These are phyloP conservation scores for Cytidiella melzeri DNA, from an alignment of 768 basidiomycete genomes.

Conservation along the genomic window DNA sequence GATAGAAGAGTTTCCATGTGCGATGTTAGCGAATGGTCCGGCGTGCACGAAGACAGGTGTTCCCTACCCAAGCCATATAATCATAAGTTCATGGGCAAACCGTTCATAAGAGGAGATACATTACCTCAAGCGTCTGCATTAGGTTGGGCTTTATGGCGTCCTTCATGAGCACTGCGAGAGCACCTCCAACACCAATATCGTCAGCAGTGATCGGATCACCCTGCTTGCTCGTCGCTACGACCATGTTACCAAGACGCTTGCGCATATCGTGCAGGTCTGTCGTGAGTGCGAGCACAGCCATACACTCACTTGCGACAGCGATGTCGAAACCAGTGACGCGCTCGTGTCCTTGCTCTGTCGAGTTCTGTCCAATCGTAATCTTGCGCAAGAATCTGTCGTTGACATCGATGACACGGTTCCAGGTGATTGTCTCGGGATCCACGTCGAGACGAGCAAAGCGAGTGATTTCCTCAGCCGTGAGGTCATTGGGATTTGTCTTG, in stretches of 20 bases:
- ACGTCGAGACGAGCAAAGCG: slow-evolving; percentile 90
- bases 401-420: slow-evolving; percentile 95
- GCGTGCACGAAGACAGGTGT: slow-evolving; percentile 99
- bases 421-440: slow-evolving; percentile 87
- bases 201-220: slow-evolving; percentile 94
- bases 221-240: slow-evolving; percentile 87
- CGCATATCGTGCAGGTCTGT: slow-evolving; percentile 90
- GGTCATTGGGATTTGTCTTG: slow-evolving; percentile 87
- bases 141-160: slow-evolving; percentile 98
- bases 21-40: slow-evolving; percentile 98
- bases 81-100: not conserved
- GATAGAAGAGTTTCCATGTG: slow-evolving; percentile 97
- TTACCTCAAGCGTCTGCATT: slow-evolving; percentile 92
- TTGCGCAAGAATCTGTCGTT: slow-evolving; percentile 97
- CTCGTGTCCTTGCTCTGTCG: slow-evolving; percentile 85
- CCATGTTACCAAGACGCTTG: slow-evolving; percentile 90
- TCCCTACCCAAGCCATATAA: slow-evolving; percentile 40
- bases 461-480: slow-evolving; percentile 88
- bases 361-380: slow-evolving; percentile 85
- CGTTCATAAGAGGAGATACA: not conserved
- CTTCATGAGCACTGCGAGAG: slow-evolving; percentile 95
- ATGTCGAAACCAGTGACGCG: slow-evolving; percentile 95
- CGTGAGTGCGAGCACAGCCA: slow-evolving; percentile 93
- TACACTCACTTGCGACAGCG: slow-evolving; percentile 93
- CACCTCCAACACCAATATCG: slow-evolving; percentile 92